phyloP scores from a whole-genome alignment of 2,329 filamentous ascomycete genomes.

The Trichophyton equinum region DNA sequence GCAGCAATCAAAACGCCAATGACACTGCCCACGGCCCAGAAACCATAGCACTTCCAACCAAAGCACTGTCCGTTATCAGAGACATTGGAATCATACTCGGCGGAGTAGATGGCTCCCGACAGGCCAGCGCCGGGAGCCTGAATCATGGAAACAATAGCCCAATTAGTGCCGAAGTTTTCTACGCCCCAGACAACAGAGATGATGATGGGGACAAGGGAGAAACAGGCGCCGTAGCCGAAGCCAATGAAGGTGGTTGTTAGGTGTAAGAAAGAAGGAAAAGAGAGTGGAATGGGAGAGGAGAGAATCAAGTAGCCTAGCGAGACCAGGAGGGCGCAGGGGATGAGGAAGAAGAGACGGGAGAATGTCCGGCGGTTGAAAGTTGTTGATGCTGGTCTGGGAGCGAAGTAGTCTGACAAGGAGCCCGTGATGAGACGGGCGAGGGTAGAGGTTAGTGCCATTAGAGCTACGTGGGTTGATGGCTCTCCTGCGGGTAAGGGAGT shows the following conservation, averaged over 20 bases:
- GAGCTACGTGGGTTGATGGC: constrained; percentile 75
- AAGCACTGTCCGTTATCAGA: constrained; percentile 54
- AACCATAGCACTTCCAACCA: constrained; percentile 71
- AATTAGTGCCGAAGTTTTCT: constrained; percentile 97
- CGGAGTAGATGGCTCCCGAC: constrained; percentile 81
- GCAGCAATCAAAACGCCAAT: constrained; percentile 67
- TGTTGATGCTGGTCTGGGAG: constrained; percentile 45
- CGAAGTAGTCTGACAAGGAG: constrained; percentile 75
- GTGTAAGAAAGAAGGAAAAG: constrained; percentile 72
- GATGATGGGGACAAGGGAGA: constrained; percentile 79
- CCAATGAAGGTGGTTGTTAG: constrained; percentile 73
- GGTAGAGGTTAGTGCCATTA: constrained; percentile 81
- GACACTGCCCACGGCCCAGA: constrained; percentile 66
- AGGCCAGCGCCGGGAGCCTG: constrained; percentile 78
- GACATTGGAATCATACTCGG: constrained; percentile 25
- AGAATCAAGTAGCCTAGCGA: constrained; percentile 66
- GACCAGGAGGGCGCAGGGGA: constrained; percentile 61
- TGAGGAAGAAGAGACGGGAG: constrained; percentile 67
- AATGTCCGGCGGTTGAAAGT: constrained; percentile 38
- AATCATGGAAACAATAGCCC: constrained; percentile 86
- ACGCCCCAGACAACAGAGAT: constrained; percentile 97
- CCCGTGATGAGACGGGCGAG: constrained; percentile 82
- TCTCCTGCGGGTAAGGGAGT: constrained; percentile 44
- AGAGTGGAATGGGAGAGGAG: constrained; percentile 64
- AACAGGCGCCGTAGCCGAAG: constrained; percentile 83